phyloP scores from a whole-genome alignment of 2,329 filamentous ascomycete species.

The Trichothecium roseum region DNA sequence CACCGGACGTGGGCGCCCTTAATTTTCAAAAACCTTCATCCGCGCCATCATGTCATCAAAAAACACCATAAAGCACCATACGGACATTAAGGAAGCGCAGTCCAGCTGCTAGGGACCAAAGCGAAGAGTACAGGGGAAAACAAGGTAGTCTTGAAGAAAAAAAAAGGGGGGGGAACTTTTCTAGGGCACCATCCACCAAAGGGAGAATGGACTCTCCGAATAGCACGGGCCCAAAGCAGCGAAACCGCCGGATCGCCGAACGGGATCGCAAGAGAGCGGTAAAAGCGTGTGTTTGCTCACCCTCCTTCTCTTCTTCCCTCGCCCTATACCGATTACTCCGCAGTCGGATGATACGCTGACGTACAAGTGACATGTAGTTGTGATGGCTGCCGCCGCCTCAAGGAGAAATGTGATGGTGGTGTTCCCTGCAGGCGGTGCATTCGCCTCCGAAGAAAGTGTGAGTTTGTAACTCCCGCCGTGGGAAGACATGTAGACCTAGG shows the following conservation, averaged over 20 bases:
- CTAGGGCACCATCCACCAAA: too few relatives aligned
- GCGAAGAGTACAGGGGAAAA: too few relatives aligned
- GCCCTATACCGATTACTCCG: neutral
- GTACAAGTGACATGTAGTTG: slow-evolving; percentile 30
- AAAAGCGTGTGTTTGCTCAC: slow-evolving; percentile 11
- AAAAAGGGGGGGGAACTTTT: too few relatives aligned
- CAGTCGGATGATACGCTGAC: neutral
- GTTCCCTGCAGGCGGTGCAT: slow-evolving; percentile 42
- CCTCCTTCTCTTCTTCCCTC: neutral
- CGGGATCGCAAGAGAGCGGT: slow-evolving; percentile 16
- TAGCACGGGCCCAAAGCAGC: slow-evolving; percentile 11
- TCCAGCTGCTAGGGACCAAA: too few relatives aligned
- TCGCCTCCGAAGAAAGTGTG: slow-evolving; percentile 38
- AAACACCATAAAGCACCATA: too few relatives aligned
- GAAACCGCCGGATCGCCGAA: slow-evolving; percentile 12
- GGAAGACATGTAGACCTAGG: too few relatives aligned
- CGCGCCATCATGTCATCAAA: too few relatives aligned
- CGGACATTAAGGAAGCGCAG: too few relatives aligned
- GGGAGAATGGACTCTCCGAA: too few relatives aligned
- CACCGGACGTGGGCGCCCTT: too few relatives aligned
- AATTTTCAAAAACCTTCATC: too few relatives aligned
- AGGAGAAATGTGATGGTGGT: slow-evolving; percentile 46
- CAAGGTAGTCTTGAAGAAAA: too few relatives aligned
- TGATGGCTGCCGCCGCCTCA: slow-evolving; percentile 42
- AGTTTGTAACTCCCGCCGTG: slow-evolving; percentile 22